Percentiles rank a stretch among this genome's conserved stretches.
Evolutionary conservation across 1,139 yeast genomes (phyloP).

Genomic region (Sugiyamaella japonica): DNA sequence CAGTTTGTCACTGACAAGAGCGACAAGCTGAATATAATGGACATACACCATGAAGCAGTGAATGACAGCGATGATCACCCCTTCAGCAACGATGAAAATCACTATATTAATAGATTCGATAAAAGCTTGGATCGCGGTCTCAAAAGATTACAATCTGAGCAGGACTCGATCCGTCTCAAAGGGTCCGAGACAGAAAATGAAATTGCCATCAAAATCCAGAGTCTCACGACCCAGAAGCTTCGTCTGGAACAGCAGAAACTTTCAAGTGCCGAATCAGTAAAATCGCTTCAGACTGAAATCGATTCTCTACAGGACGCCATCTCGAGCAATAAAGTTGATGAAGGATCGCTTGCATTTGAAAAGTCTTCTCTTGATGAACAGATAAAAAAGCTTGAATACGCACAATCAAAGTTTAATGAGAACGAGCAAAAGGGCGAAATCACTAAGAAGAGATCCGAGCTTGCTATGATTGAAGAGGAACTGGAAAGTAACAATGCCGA

Average conservation of each 20-base stretch:
- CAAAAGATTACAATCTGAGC: slow-evolving; percentile 23
- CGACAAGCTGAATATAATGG: slow-evolving; percentile 10
- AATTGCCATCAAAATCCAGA: slow-evolving; percentile 33
- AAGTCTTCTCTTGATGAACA: slow-evolving; percentile 41
- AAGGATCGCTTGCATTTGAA: slow-evolving; percentile 46
- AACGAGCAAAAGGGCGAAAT: slow-evolving; percentile 31
- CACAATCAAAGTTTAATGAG: slow-evolving; percentile 16
- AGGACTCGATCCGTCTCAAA: slow-evolving; percentile 22
- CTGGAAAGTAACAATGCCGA: slow-evolving; percentile 56
- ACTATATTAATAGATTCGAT: slow-evolving; percentile 17
- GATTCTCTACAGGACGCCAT: slow-evolving; percentile 43
- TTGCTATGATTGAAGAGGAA: slow-evolving; percentile 50
- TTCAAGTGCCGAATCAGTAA: slow-evolving; percentile 44
- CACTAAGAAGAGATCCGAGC: slow-evolving; percentile 42
- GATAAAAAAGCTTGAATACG: slow-evolving; percentile 38
- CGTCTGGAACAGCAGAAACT: slow-evolving; percentile 47
- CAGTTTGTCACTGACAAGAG: slow-evolving; percentile 32
- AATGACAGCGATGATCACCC: background rate
- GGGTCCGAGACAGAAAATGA: slow-evolving; percentile 29
- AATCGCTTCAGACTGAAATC: slow-evolving; percentile 39
- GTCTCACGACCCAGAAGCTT: slow-evolving; percentile 42
- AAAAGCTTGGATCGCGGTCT: slow-evolving; percentile 20
- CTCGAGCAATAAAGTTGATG: slow-evolving; percentile 44
- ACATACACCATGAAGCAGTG: slow-evolving; percentile 7
- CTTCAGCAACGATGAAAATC: background rate